Evolutionary conservation across 2,329 filamentous ascomycete genomes (phyloP), one percentile per base, ranked within the genome.

Genomic region (Atkinsonella hypoxylon): DNA sequence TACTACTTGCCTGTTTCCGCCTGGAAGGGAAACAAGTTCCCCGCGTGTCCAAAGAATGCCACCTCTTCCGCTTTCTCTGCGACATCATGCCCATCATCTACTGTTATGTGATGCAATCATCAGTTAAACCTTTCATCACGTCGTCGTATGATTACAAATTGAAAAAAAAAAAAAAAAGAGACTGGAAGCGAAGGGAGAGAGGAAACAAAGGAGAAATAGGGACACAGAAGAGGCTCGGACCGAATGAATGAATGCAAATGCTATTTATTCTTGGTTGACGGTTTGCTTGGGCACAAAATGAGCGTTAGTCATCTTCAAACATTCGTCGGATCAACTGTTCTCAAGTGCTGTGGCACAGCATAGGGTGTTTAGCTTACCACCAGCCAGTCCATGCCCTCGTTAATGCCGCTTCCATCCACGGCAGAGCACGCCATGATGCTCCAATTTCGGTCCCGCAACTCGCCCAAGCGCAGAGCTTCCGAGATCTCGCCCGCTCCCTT

Each of bases 311-410:
- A 42, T 4, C n/a, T 38, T 44, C 31, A 34, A 39, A 30, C 18
- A 9, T 22, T 18, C 5, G 39, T 11, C 22, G 3, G 2, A 36
- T 32, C 13, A 40, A n/a, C 17, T 13, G 15, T 17, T 6, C 32
- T 12, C 9, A 9, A 11, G 39, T 17, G 18, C 1, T n/a, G 43
- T n/a, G 22, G 18, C 12, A 15, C n/a, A 26, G 4, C 26, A 34
- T 49, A 20, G 15, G 39, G 34, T 10, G 17, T 13, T 15, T 26
- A 32, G 74, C 76, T 68, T 70, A 91, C 87, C 76, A 94, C 89
- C 65, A 98, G 75, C 93, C 93, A 98, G 70, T 98, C 93, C 93
- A 98, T 98, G 53, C 93, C 93, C 70, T 98, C 93, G 56, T 85
- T 88, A 43, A 98, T 87, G 66, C 93, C 93, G 62, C 87, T 86